Evolutionary conservation across 2,329 filamentous ascomycete species (phyloP), one percentile per base, ranked within the genome.

Genomic region (Neofusicoccum parvum): DNA sequence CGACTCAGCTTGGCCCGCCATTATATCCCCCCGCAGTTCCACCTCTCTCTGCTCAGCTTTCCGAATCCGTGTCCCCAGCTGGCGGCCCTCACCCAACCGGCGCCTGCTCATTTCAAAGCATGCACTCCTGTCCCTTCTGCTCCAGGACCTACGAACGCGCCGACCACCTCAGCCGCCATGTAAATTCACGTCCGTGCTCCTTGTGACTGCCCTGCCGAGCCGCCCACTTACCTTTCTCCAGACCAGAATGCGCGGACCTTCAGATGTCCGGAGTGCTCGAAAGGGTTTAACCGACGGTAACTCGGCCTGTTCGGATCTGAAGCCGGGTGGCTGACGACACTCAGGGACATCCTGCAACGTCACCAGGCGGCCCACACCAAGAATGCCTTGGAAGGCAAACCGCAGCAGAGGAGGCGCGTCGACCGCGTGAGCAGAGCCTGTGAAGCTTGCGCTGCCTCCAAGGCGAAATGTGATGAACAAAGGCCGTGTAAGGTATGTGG

Each of bases 131-230:
- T 54, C 72, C 74, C 49, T 67, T 75, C 7, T 75, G 73, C 51
- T 59, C 68, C 41, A 69, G 70, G 23, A 66, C 70, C 9, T 75
- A 75, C 54, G 72, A 75, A 23, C 70, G 74, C 23, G 58, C 67
- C 48, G 72, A 75, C 67, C 72, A 75, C 66, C 56, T 75, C 59
- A 71, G 72, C 67, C 69, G 73, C 60, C 74, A 75, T 65, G 63
- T 75, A 9, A 72, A 75, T 46, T 74, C 73, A 41, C 74, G 74
- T 69, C 23, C 9, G 59, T 43, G 3, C 23, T 2, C 36, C 34
- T 9, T 12, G 3, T 14, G 3, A 14, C 3, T 7, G 5, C 4
- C 36, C 12, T 5, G 15, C 4, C 15, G 32, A 17, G 20, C 12
- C 7, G 15, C 4, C 20, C 32, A 17, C n/a, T 10, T 23, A 3